Conservation (phyloP, 2,329 filamentous ascomycete species). For the Cryphonectria nitschkei region DNA sequence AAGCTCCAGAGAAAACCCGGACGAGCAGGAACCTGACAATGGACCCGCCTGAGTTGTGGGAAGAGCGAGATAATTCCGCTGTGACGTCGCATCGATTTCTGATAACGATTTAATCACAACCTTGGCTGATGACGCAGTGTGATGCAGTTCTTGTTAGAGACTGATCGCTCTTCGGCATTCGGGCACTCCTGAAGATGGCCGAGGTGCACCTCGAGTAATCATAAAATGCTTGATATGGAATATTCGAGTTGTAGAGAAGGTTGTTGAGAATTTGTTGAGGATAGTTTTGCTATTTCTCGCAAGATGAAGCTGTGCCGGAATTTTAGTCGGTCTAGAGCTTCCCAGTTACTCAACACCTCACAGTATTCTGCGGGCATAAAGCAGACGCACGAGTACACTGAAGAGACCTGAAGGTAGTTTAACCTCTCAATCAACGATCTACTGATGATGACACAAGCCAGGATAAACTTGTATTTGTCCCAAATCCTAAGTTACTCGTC, state of each 20-base stretch:
- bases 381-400: neutral
- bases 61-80: neutral
- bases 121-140: neutral
- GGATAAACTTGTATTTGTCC: too few relatives aligned
- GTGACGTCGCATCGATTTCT: neutral
- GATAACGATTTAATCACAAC: neutral
- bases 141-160: neutral
- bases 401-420: too few relatives aligned
- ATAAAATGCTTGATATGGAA: neutral
- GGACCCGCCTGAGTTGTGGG: too few relatives aligned
- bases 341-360: neutral
- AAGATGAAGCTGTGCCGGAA: neutral
- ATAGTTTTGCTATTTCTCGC: neutral
- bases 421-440: too few relatives aligned
- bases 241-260: neutral
- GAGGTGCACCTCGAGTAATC: neutral
- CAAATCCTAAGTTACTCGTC: too few relatives aligned
- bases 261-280: neutral
- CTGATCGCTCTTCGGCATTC: neutral
- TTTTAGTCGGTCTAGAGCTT: neutral
- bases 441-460: too few relatives aligned
- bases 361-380: neutral
- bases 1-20: neutral
- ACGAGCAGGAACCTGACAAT: neutral
- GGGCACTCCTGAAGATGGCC: neutral